These are phyloP conservation scores for Ambrosiella beaveri DNA, from an alignment of 2,329 filamentous ascomycete species.

Conservation along the genomic window DNA sequence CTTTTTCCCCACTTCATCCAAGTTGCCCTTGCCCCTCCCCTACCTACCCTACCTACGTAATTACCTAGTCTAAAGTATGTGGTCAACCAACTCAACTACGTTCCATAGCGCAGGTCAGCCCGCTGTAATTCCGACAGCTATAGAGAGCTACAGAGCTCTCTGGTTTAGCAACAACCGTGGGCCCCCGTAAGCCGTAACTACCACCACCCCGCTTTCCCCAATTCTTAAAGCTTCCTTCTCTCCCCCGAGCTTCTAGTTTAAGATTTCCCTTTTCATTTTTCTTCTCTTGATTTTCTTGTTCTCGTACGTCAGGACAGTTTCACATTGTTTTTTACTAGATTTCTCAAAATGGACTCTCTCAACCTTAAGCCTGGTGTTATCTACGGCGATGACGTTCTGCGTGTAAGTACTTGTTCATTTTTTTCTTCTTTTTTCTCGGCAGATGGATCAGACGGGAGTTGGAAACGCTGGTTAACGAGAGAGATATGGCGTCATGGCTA, in stretches of 20 bases:
- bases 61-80: too few relatives aligned
- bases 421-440: neutral
- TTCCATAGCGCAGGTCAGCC: too few relatives aligned
- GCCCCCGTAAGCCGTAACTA: too few relatives aligned
- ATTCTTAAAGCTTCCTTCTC: conserved; percentile 1
- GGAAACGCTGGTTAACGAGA: too few relatives aligned
- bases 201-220: neutral
- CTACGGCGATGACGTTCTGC: conserved; percentile 35
- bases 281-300: conserved; percentile 5
- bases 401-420: conserved; percentile 11
- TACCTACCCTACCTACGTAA: neutral
- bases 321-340: conserved; percentile 13
- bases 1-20: neutral
- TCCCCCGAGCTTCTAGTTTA: neutral
- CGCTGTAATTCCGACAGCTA: too few relatives aligned
- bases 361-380: conserved; percentile 37
- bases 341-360: conserved; percentile 22
- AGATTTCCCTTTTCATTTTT: neutral
- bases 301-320: conserved; percentile 6
- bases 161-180: too few relatives aligned
- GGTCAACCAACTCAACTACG: too few relatives aligned
- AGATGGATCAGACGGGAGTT: too few relatives aligned
- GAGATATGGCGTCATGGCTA: too few relatives aligned
- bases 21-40: neutral
- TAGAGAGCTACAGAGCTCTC: too few relatives aligned